Percentiles rank a stretch among this genome's conserved stretches.
Evolutionary conservation across 2,329 filamentous ascomycete genomes (phyloP).

Genomic region (Emergomyces africanus): DNA sequence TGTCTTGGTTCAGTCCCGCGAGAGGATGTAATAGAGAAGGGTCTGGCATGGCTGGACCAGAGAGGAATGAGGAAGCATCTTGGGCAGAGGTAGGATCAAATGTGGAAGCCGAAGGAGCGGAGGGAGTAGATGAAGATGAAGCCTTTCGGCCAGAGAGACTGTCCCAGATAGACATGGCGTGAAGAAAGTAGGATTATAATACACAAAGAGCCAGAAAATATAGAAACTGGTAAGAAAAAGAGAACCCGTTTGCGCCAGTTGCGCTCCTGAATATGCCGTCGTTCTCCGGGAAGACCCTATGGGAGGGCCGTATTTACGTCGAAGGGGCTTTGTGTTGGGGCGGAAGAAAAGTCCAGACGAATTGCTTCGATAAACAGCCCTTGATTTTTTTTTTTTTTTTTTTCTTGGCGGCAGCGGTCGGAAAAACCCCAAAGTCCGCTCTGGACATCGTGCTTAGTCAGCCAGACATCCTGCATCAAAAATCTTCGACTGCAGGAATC

Average conservation of each 20-base stretch:
- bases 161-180: slow-evolving; percentile 47
- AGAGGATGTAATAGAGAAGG: slow-evolving; percentile 83
- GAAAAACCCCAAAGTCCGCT: neutral
- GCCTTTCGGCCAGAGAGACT: slow-evolving; percentile 48
- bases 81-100: slow-evolving; percentile 63
- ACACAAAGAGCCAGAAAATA: slow-evolving; percentile 16
- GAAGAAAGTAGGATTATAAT: slow-evolving; percentile 11
- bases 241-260: slow-evolving; percentile 8
- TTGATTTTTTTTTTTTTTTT: no score
- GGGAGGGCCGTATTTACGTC: neutral
- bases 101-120: slow-evolving; percentile 37
- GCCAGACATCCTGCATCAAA: neutral
- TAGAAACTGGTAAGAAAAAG: slow-evolving; percentile 13
- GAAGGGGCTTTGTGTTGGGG: neutral
- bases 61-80: slow-evolving; percentile 79
- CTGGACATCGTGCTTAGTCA: neutral
- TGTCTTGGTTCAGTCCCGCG: slow-evolving; percentile 82
- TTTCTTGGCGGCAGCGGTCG: neutral
- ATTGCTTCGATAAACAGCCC: neutral
- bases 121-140: slow-evolving; percentile 25
- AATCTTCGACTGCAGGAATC: neutral
- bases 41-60: slow-evolving; percentile 64
- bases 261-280: neutral
- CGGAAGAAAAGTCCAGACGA: neutral
- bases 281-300: neutral